Evolutionary conservation across 1,284 basidiomycete genomes (phyloP), one percentile per base, ranked within the genome.

Genomic region (Ceratobasidium papillatum): DNA sequence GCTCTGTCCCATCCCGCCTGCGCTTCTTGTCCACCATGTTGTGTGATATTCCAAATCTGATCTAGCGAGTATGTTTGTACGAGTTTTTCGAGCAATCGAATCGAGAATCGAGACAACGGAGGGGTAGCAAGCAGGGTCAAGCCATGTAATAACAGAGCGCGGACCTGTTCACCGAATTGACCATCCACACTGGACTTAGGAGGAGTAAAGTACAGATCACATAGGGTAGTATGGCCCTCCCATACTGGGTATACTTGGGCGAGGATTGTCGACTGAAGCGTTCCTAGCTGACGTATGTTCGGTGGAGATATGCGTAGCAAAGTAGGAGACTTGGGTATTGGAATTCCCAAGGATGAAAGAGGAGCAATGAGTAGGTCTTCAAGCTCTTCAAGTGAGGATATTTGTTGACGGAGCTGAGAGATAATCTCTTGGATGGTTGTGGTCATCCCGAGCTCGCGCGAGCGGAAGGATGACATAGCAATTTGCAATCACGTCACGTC

Each of bases 51-150:
- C 63, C 9, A 88, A 22, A 95, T 80, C 51, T 89, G 84, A 77
- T 93, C 90, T 59, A 95, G 81, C 4, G 92, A 87, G 79, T 93
- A 95, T 41, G 87, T 83, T 58, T 80, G 82, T 2, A 85, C 79
- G 8, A 96, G 84, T 25, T 81, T 83, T n/a, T 82, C 83, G 22
- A 96, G 83, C 0, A 92, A 74, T 59, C 80, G 79, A 34, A 90
- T 80, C 9, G 68, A 63, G 34, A 63, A 75, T 1, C 11, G 36
- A 25, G 49, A 41, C 0, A 73, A n/a, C 3, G 77, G 47, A 19
- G 47, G 38, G 19, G 71, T 27, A 51, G 69, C 52, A 8, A 71
- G 41, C 2, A 71, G 22, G 2, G 66, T 12, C 2, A 71, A 54
- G 1, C 52, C 38, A 19, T 38, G n/a, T 8, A 59, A 32, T 8